Evolutionary conservation across 345 rosid species (phyloP).

Genomic region (Hibiscus mutabilis): DNA sequence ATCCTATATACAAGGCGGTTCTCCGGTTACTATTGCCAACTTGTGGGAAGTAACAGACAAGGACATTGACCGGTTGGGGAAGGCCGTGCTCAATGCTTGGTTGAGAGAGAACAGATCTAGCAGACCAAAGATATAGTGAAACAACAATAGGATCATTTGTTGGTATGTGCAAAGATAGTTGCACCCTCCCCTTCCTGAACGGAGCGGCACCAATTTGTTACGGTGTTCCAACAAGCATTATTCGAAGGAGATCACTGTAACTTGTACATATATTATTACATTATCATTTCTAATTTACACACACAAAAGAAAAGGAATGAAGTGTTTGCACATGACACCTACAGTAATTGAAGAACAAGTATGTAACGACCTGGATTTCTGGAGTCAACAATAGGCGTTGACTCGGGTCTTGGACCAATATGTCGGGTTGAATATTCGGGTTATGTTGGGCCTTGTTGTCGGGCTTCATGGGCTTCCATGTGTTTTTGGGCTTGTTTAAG

Average conservation of each 20-base stretch:
- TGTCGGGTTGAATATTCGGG: too few relatives aligned
- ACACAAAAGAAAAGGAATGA: too few relatives aligned
- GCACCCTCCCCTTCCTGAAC: constrained; percentile 57
- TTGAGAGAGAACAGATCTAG: constrained; percentile 49
- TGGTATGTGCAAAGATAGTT: constrained; percentile 63
- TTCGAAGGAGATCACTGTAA: constrained; percentile 28
- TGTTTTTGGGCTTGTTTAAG: too few relatives aligned
- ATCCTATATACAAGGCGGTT: constrained; percentile 71
- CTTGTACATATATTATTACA: too few relatives aligned
- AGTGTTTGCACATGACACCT: too few relatives aligned
- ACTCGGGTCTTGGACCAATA: too few relatives aligned
- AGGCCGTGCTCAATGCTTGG: constrained; percentile 76
- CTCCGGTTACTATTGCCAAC: constrained; percentile 74
- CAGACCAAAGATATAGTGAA: background rate
- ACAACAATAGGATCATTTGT: constrained; percentile 64
- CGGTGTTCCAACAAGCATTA: constrained; percentile 82
- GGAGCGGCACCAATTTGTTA: constrained; percentile 94
- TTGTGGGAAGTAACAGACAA: constrained; percentile 95
- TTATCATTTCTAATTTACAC: too few relatives aligned
- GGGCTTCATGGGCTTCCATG: too few relatives aligned
- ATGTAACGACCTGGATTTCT: too few relatives aligned
- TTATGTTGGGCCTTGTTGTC: too few relatives aligned
- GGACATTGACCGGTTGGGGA: constrained; percentile 84
- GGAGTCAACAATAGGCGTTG: too few relatives aligned
- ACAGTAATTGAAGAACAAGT: too few relatives aligned